These are phyloP conservation scores for Desmodesmus armatus DNA, from an alignment of 139 green algal species.

Conservation along the genomic window DNA sequence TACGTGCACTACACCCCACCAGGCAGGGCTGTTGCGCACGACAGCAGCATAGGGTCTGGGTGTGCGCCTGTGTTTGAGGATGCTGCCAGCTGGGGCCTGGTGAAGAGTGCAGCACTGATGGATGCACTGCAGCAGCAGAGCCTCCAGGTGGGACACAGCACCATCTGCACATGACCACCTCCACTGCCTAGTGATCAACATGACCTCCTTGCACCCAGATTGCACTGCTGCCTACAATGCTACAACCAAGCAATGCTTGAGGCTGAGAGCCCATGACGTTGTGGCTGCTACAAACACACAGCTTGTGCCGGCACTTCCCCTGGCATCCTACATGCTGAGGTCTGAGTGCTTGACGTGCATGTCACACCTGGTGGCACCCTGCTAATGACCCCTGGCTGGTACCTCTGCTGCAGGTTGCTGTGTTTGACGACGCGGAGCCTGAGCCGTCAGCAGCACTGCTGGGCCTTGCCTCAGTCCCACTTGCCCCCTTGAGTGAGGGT, in stretches of 20 bases:
- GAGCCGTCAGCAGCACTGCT: conserved; percentile 13
- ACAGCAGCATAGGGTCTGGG: background rate
- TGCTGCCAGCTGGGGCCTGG: background rate
- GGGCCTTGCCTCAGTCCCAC: background rate
- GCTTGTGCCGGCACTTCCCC: no score
- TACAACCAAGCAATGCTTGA: no score
- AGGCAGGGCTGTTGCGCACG: background rate
- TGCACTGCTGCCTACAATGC: no score
- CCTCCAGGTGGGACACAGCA: conserved; percentile 13
- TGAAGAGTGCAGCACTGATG: conserved; percentile 9
- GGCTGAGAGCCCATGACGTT: no score
- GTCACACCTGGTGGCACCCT: no score
- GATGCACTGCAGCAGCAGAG: background rate
- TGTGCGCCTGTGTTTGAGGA: conserved; percentile 19
- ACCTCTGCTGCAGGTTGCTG: conserved; percentile 18
- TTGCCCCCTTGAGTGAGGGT: conserved; percentile 1
- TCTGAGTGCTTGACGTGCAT: no score
- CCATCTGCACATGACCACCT: no score
- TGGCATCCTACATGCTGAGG: no score
- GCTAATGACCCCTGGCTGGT: background rate
- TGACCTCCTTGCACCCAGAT: no score
- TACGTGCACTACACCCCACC: conserved; percentile 38
- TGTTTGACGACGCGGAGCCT: conserved; percentile 33
- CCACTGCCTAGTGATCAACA: no score
- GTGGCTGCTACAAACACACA: no score